Evolutionary conservation across 176 grass and related monocot species (phyloP).

Genomic region (Rhipidocladum racemiflorum): DNA sequence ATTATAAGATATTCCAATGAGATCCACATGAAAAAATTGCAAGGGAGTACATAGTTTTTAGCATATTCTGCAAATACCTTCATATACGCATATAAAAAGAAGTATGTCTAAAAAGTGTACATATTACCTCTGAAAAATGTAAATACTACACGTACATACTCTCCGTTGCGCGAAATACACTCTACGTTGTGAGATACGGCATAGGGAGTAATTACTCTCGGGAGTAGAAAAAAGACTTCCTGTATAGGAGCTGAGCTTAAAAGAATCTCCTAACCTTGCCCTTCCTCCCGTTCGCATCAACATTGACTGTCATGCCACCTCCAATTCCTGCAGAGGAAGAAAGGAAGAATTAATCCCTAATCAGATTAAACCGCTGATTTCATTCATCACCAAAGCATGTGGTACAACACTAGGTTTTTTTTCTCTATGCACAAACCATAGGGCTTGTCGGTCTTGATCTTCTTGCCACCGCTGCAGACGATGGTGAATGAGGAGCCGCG

Average conservation of each 20-base stretch:
- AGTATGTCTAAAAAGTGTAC: too few species aligned
- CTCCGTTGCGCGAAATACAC: too few species aligned
- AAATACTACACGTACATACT: too few species aligned
- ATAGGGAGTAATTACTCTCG: too few species aligned
- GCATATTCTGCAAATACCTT: too few species aligned
- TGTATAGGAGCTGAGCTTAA: background rate
- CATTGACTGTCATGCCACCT: conserved; percentile 41
- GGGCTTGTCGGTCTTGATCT: conserved; percentile 79
- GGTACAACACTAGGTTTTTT: background rate
- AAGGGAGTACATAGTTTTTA: too few species aligned
- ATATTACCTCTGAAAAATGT: too few species aligned
- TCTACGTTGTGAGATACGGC: too few species aligned
- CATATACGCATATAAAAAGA: too few species aligned
- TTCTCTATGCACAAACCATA: conserved; percentile 17
- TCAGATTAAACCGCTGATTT: background rate
- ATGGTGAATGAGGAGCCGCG: conserved; percentile 43
- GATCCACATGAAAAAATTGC: too few species aligned
- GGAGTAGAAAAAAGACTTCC: too few species aligned
- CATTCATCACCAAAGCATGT: background rate
- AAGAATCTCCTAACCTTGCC: conserved; percentile 31
- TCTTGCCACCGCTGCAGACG: conserved; percentile 53
- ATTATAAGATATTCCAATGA: too few species aligned
- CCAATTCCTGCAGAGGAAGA: conserved; percentile 32
- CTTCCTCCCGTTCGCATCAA: conserved; percentile 63
- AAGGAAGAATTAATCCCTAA: background rate